Conservation (phyloP, 768 basidiomycete species). For the Hypsizygus marmoreus region DNA sequence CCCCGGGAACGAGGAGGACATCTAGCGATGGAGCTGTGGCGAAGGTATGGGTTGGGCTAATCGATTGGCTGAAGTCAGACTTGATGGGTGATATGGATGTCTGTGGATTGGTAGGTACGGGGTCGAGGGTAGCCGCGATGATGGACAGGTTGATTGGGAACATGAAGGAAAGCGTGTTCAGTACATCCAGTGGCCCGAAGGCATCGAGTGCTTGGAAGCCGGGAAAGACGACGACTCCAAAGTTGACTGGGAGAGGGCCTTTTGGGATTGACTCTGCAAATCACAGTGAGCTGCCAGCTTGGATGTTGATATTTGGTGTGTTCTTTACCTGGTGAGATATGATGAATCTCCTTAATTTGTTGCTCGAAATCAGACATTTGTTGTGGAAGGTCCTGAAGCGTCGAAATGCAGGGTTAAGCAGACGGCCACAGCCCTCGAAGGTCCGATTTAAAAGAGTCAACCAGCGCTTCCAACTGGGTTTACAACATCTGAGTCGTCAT, state of each 20-base stretch:
- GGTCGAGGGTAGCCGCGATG: slow-evolving; percentile 25
- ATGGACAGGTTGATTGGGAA: slow-evolving; percentile 27
- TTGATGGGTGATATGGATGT: neutral
- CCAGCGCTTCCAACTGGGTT: too few species aligned
- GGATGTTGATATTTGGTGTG: too few species aligned
- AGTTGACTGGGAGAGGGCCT: slow-evolving; percentile 11
- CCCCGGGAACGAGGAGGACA: slow-evolving; percentile 35
- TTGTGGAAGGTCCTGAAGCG: too few species aligned
- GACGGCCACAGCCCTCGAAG: too few species aligned
- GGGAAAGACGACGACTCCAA: slow-evolving; percentile 29
- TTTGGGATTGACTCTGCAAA: too few species aligned
- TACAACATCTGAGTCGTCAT: too few species aligned
- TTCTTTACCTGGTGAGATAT: too few species aligned
- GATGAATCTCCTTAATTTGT: too few species aligned
- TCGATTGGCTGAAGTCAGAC: slow-evolving; percentile 16
- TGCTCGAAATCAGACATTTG: too few species aligned
- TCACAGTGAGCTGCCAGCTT: too few species aligned
- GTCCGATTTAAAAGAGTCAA: too few species aligned
- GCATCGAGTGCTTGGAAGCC: slow-evolving; percentile 34
- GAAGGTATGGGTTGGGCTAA: slow-evolving; percentile 43
- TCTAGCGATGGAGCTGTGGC: slow-evolving; percentile 34
- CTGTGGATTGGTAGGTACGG: slow-evolving; percentile 25
- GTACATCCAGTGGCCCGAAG: slow-evolving; percentile 33
- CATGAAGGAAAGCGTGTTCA: slow-evolving; percentile 25
- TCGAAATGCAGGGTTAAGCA: too few species aligned